Conservation (phyloP, 108 stramenopile species). For the Cyclotella kingstonii region DNA sequence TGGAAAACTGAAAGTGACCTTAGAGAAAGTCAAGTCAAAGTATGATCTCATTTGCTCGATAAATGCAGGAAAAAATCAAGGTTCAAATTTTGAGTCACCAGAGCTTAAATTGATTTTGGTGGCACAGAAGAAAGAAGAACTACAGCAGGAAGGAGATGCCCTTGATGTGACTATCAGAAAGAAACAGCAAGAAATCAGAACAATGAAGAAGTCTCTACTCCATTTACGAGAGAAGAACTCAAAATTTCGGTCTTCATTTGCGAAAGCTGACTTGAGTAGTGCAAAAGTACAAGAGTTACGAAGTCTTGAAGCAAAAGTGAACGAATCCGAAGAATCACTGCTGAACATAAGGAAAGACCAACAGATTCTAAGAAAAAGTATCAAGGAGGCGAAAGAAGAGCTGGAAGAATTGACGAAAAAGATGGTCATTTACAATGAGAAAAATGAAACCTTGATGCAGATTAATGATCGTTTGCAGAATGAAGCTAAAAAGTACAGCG, state of each 20-base stretch:
- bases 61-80: slow-evolving; percentile 36
- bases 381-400: slow-evolving; percentile 12
- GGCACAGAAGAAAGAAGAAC: slow-evolving; percentile 83
- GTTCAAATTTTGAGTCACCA: slow-evolving; percentile 54
- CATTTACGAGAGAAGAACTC: slow-evolving; percentile 21
- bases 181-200: slow-evolving; percentile 38
- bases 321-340: slow-evolving; percentile 50
- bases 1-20: slow-evolving; percentile 45
- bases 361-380: slow-evolving; percentile 34
- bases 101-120: slow-evolving; percentile 79
- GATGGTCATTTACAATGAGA: slow-evolving; percentile 30
- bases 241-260: slow-evolving; percentile 27
- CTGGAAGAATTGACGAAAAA: slow-evolving; percentile 28
- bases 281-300: slow-evolving; percentile 44
- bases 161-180: slow-evolving; percentile 68
- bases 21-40: slow-evolving; percentile 69
- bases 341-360: slow-evolving; percentile 68
- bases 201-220: slow-evolving; percentile 25
- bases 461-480: slow-evolving; percentile 33
- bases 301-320: slow-evolving; percentile 55
- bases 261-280: slow-evolving; percentile 42
- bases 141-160: slow-evolving; percentile 82
- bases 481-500: slow-evolving; percentile 30
- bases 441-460: slow-evolving; percentile 25
- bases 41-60: slow-evolving; percentile 49